Evolutionary conservation across 805 yeast genomes (phyloP), one percentile per base, ranked within the genome.

Genomic region (Lachancea sp.): DNA sequence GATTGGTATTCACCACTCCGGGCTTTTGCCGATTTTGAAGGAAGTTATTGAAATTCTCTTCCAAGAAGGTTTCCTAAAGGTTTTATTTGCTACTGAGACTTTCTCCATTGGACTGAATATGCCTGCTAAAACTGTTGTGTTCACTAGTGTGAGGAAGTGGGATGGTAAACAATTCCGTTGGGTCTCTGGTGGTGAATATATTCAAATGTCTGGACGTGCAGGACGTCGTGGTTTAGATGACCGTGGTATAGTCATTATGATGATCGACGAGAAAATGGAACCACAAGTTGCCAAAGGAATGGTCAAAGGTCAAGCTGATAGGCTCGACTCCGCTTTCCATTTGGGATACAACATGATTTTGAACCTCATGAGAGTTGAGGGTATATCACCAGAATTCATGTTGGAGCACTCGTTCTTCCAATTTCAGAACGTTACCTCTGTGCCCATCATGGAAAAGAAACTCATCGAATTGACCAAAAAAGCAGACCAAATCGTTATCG

Each of bases 171-270:
- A 91, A 16, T 89, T 91, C 74, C 81, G 99, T 68, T 93, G 99
- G 99, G 97, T 93, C 27, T 86, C 96, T 46, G 99, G 99, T 48
- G 99, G 99, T 72, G 99, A 93, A 69, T 93, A 93, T 68, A 93
- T 93, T 61, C 99, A 93, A 70, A 93, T 93, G 99, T 87, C 96
- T 37, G 99, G 99, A 54, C 82, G 99, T 68, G 99, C 99, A 18
- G 99, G 99, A 57, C 90, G 99, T 74, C 86, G 99, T 76, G 99
- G 99, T 61, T 77, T 93, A 56, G 99, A 93, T 75, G 99, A 93
- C 65, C 84, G 99, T 65, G 99, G 99, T 70, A 89, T 93, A 66
- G 99, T 93, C 41, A 93, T 93, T 54, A 86, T 93, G 93, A 93
- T 93, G 99, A 89, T 93, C 64, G 98, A 93, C 63, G 98, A 93